Conservation (phyloP, 139 green algal genomes). For the Chlorella sp. region DNA sequence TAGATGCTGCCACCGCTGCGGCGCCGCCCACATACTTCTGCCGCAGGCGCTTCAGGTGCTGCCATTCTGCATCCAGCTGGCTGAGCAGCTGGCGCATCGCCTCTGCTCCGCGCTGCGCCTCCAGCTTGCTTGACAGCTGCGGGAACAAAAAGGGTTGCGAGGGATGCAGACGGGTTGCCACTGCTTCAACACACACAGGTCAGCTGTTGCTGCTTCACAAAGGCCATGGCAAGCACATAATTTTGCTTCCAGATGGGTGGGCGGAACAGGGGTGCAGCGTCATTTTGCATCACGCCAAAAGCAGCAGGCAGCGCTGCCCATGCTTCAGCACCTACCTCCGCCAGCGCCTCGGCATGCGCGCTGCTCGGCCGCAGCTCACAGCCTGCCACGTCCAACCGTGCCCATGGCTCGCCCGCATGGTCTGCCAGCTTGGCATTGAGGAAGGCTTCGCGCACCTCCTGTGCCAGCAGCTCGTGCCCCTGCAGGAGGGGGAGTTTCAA, state of each 20-base stretch:
- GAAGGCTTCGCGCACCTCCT: conserved; percentile 46
- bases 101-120: neutral
- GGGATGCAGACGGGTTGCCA: neutral
- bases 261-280: too few relatives aligned
- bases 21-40: conserved; percentile 11
- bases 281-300: too few relatives aligned
- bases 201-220: too few relatives aligned
- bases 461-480: conserved; percentile 1
- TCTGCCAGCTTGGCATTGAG: conserved; percentile 47
- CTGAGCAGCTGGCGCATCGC: conserved; percentile 8
- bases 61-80: conserved; percentile 49
- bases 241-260: too few relatives aligned
- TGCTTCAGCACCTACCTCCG: neutral
- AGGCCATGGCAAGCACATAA: too few relatives aligned
- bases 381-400: conserved; percentile 42
- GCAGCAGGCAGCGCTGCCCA: too few relatives aligned
- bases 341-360: neutral
- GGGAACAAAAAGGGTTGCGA: neutral
- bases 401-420: conserved; percentile 43
- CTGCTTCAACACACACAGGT: neutral
- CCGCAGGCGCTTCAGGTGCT: conserved; percentile 45
- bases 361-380: conserved; percentile 23
- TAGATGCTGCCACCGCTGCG: too few relatives aligned
- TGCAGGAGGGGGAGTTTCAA: too few relatives aligned
- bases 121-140: neutral